Evolutionary conservation across 768 basidiomycete species (phyloP), one percentile per base, ranked within the genome.

Genomic region (Boletellus emodensis): DNA sequence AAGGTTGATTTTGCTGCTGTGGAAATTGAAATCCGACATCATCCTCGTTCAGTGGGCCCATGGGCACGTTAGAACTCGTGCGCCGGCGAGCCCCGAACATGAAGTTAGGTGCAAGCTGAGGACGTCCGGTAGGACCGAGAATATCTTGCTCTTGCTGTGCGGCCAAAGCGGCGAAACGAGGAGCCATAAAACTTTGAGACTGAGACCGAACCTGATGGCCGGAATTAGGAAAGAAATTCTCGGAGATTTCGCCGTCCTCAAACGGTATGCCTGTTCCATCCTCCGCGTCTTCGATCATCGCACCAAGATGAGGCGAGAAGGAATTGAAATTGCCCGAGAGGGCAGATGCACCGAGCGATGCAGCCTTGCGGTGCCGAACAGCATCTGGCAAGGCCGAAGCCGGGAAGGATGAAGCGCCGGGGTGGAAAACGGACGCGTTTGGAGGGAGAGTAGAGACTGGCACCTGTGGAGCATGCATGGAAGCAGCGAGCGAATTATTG

Each of bases 41-140:
- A 53, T 90, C 91, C 65, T 91, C 89, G 53, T 79, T 86, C 62
- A 88, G 74, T 26, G 87, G 85, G 4, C 82, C 86, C 71, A 86
- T 75, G 12, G 80, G 76, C 22, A 75, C 71, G 36, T 69, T 66
- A 33, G 74, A 70, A 62, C 79, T 82, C 24, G 82, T 73, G 53
- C 75, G 75, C 48, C 72, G 69, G 58, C 72, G 72, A 49, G 83
- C 81, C 43, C 92, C 94, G 66, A 94, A 96, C 77, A 86, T 91
- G 70, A 96, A 95, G 43, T 78, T 76, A n/a, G 92, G 92, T 11
- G 91, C 90, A 35, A 94, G 81, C 64, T 94, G 91, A 35, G 91
- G 92, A 54, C 92, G 84, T 40, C 90, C 86, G 26, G 85, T 79
- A 14, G 89, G 82, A 30, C 89, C 84, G 44, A 87, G 60, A 49